Percentiles rank a stretch among this genome's conserved stretches.
Conservation (phyloP, 176 grass and related monocot genomes). For the Neostapfia colusana region DNA sequence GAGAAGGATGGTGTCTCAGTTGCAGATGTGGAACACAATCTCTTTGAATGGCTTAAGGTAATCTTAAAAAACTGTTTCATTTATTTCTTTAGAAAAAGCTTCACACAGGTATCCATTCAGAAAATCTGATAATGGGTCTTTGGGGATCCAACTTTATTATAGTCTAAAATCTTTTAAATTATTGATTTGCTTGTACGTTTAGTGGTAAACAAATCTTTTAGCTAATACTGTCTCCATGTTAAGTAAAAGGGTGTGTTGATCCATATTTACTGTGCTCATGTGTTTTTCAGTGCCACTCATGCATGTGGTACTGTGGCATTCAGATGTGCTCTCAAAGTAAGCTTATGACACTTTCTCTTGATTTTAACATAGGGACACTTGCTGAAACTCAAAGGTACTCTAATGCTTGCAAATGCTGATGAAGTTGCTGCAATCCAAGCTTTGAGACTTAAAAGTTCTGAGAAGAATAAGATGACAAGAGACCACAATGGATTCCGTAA, state of each 20-base stretch:
- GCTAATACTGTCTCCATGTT: conserved; percentile 1
- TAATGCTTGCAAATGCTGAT: conserved; percentile 82
- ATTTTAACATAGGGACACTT: conserved; percentile 71
- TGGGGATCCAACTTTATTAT: neutral
- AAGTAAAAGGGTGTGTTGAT: neutral
- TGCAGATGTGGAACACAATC: conserved; percentile 84
- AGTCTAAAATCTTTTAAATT: neutral
- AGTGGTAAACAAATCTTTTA: neutral
- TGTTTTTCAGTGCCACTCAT: neutral
- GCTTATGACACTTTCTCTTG: conserved; percentile 8
- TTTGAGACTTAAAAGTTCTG: conserved; percentile 78
- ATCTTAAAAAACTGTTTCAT: conserved; percentile 22
- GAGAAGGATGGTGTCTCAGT: conserved; percentile 98
- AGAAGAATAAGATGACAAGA: conserved; percentile 97
- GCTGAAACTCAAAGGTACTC: conserved; percentile 95
- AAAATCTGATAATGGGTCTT: neutral
- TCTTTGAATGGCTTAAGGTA: conserved; percentile 99
- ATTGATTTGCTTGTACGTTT: conserved; percentile 15
- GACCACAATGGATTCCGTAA: conserved; percentile 97
- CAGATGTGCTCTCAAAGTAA: conserved; percentile 19
- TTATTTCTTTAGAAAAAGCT: neutral
- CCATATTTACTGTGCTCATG: neutral
- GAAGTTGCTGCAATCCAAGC: conserved; percentile 91
- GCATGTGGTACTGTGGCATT: neutral
- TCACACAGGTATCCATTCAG: neutral